phyloP scores from a whole-genome alignment of 306 rosid genomes.

The Ziziphus jujuba region DNA sequence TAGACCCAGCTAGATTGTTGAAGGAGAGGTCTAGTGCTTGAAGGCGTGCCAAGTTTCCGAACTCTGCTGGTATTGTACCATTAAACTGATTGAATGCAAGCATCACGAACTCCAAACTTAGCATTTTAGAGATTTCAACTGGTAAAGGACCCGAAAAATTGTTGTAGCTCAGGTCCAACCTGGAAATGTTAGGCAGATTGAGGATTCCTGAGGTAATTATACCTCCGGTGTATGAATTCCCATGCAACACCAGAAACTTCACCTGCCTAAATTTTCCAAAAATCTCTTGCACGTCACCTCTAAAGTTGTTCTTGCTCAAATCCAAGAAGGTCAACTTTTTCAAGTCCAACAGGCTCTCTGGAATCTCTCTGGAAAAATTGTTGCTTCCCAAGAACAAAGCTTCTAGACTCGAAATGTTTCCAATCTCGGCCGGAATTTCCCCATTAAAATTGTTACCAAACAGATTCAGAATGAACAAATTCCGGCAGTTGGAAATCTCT shows the following conservation, averaged over 20 bases:
- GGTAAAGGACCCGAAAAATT: constrained; percentile 79
- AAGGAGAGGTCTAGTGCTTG: constrained; percentile 83
- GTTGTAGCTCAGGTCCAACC: constrained; percentile 74
- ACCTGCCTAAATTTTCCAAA: constrained; percentile 71
- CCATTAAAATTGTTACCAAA: constrained; percentile 63
- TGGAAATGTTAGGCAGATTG: constrained; percentile 45
- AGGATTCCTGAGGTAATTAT: constrained; percentile 69
- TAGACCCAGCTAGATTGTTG: constrained; percentile 65
- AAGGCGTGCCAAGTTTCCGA: constrained; percentile 48
- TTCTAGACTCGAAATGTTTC: constrained; percentile 50
- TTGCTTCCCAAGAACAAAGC: constrained; percentile 70
- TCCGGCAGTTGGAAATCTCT: constrained; percentile 61
- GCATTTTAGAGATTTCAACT: constrained; percentile 56
- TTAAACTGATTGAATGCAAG: constrained; percentile 73
- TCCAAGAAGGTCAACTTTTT: constrained; percentile 71
- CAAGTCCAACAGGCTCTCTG: constrained; percentile 58
- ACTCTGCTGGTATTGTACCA: constrained; percentile 64
- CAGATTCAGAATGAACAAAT: constrained; percentile 50
- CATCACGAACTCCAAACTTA: constrained; percentile 58
- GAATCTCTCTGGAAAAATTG: constrained; percentile 64
- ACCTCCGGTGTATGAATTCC: constrained; percentile 69
- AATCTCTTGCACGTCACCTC: constrained; percentile 63
- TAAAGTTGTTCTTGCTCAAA: constrained; percentile 69
- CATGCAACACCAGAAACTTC: constrained; percentile 65
- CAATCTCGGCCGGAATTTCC: constrained; percentile 60